Percentiles rank a stretch among this genome's conserved stretches.
Conservation (phyloP, 768 basidiomycete species). For the Trametes punicea region DNA sequence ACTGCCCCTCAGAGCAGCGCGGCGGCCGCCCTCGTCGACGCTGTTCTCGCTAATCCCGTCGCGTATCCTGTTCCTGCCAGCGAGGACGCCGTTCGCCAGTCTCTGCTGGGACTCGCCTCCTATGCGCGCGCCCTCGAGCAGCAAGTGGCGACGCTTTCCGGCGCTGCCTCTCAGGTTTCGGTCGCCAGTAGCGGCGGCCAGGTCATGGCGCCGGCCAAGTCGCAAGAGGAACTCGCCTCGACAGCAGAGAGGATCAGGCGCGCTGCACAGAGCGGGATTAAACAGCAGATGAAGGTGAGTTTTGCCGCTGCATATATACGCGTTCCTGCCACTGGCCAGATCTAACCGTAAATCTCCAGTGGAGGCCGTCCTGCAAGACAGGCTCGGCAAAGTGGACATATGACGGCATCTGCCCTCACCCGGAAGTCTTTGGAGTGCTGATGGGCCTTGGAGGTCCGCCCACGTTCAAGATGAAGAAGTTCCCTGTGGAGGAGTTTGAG, state of each 20-base stretch:
- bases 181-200: not conserved
- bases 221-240: constrained; percentile 36
- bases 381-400: constrained; percentile 48
- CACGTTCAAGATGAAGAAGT: constrained; percentile 48
- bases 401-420: constrained; percentile 48
- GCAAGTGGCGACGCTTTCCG: not conserved
- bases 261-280: constrained; percentile 47
- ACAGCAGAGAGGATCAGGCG: constrained; percentile 45
- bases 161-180: not conserved
- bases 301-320: not conserved
- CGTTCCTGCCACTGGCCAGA: not conserved
- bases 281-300: constrained; percentile 45
- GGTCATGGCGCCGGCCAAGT: constrained; percentile 30
- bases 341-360: constrained; percentile 33
- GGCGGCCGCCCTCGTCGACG: constrained; percentile 35
- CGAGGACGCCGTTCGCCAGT: constrained; percentile 30
- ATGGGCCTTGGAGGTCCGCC: constrained; percentile 43
- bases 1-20: constrained; percentile 13
- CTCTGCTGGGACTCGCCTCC: constrained; percentile 31
- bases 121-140: constrained; percentile 35
- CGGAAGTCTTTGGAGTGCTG: constrained; percentile 45
- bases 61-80: constrained; percentile 36
- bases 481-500: constrained; percentile 24
- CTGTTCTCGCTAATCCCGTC: constrained; percentile 37
- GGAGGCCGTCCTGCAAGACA: constrained; percentile 48